Evolutionary conservation across 179 eudicot genomes (phyloP).

Genomic region (Beta corolliflora): DNA sequence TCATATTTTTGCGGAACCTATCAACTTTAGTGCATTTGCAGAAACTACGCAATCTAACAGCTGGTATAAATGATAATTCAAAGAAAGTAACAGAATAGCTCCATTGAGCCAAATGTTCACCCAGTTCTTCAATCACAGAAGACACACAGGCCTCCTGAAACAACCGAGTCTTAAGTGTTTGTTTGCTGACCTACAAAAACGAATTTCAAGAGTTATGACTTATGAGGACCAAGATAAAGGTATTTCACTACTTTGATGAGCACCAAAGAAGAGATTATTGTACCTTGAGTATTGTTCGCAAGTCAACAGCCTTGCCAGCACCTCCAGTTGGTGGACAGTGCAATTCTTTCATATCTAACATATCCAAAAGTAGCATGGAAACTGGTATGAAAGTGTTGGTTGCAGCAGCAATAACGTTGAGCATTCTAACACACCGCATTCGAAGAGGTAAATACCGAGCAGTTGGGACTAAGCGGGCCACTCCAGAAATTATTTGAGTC

Average conservation of each 20-base stretch:
- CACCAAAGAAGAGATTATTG: background rate
- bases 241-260: background rate
- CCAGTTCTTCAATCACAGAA: constrained; percentile 82
- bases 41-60: constrained; percentile 72
- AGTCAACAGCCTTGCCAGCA: constrained; percentile 85
- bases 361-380: constrained; percentile 81
- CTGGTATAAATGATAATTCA: constrained; percentile 85
- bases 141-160: constrained; percentile 92
- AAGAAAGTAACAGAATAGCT: constrained; percentile 90
- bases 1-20: constrained; percentile 80
- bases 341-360: constrained; percentile 95
- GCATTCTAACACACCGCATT: constrained; percentile 90
- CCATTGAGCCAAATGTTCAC: constrained; percentile 95
- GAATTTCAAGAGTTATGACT: constrained; percentile 4
- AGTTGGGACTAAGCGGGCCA: constrained; percentile 85
- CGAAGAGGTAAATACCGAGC: constrained; percentile 93
- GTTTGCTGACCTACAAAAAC: constrained; percentile 71
- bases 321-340: constrained; percentile 86
- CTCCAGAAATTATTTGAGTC: constrained; percentile 91
- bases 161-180: constrained; percentile 66
- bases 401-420: constrained; percentile 82
- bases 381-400: constrained; percentile 84
- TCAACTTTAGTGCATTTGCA: constrained; percentile 87
- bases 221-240: constrained; percentile 4
- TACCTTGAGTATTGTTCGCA: constrained; percentile 72